These are phyloP conservation scores for Alternaria viburni DNA, from an alignment of 2,329 filamentous ascomycete genomes.

Conservation along the genomic window DNA sequence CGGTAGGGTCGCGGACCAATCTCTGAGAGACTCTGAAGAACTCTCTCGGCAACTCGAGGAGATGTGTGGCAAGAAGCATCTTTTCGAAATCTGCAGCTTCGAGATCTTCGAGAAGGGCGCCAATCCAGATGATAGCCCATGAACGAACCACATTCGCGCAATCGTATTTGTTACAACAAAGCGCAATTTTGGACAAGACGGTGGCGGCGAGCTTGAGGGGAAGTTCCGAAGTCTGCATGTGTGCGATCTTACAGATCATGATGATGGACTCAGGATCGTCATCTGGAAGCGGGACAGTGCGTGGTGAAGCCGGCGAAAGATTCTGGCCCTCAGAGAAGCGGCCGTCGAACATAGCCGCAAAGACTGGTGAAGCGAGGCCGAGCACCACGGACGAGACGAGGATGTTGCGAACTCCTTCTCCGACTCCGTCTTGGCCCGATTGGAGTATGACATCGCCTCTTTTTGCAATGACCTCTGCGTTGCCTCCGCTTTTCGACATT, in stretches of 20 bases:
- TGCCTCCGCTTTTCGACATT: no score
- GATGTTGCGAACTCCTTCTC: no score
- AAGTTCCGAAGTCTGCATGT: constrained; percentile 16
- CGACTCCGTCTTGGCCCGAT: no score
- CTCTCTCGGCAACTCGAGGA: constrained; percentile 11
- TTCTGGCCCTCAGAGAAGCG: no score
- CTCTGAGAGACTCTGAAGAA: not conserved
- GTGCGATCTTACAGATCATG: not conserved
- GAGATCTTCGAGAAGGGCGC: not conserved
- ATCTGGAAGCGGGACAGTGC: constrained; percentile 12
- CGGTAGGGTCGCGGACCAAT: not conserved
- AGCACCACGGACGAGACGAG: no score
- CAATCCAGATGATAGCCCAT: constrained; percentile 18
- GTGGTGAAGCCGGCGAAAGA: not conserved
- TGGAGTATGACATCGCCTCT: no score
- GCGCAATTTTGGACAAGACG: constrained; percentile 18
- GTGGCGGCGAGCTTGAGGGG: constrained; percentile 8
- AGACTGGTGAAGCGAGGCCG: no score
- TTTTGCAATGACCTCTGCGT: no score
- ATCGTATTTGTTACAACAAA: constrained; percentile 34
- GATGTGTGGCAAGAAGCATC: constrained; percentile 9
- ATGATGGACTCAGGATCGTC: constrained; percentile 11
- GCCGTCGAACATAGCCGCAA: no score
- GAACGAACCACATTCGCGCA: constrained; percentile 19
- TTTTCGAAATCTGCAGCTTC: not conserved